Conservation (phyloP, 345 rosid species). For the Eucalyptus pauciflora region DNA sequence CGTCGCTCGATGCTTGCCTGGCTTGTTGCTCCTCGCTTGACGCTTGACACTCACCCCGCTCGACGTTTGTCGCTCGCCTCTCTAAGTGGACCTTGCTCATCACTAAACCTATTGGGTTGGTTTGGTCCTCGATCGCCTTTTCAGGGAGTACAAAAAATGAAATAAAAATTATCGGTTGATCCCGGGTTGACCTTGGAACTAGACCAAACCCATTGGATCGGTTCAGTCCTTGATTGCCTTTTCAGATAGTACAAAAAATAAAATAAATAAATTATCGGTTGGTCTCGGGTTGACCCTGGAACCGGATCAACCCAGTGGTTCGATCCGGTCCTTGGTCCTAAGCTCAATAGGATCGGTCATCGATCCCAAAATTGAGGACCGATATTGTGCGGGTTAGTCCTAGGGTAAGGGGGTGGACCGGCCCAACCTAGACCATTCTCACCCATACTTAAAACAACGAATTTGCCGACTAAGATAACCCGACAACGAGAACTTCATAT, state of each 20-base stretch:
- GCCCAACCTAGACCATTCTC: accelerated
- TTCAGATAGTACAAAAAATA: too few species aligned
- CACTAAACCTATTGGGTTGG: too few species aligned
- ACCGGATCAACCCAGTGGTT: accelerated
- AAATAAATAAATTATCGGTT: too few species aligned
- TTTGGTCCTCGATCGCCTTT: accelerated
- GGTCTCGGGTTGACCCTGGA: accelerated
- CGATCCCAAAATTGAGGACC: too few species aligned
- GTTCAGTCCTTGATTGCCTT: accelerated
- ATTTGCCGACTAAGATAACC: neutral
- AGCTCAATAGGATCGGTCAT: accelerated
- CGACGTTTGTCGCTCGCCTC: too few species aligned
- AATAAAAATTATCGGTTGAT: too few species aligned
- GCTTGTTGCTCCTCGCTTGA: too few species aligned
- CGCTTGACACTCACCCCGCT: too few species aligned
- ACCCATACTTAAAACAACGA: neutral
- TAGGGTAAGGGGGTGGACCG: accelerated
- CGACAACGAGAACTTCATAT: neutral
- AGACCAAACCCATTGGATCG: accelerated
- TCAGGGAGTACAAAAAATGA: too few species aligned
- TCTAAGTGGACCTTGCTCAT: too few species aligned
- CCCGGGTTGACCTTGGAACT: accelerated
- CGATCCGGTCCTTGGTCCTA: accelerated
- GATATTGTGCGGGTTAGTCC: accelerated
- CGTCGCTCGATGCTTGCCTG: too few species aligned